Evolutionary conservation across 768 basidiomycete genomes (phyloP), one percentile per base, ranked within the genome.

Genomic region (Tremella mesenterica): DNA sequence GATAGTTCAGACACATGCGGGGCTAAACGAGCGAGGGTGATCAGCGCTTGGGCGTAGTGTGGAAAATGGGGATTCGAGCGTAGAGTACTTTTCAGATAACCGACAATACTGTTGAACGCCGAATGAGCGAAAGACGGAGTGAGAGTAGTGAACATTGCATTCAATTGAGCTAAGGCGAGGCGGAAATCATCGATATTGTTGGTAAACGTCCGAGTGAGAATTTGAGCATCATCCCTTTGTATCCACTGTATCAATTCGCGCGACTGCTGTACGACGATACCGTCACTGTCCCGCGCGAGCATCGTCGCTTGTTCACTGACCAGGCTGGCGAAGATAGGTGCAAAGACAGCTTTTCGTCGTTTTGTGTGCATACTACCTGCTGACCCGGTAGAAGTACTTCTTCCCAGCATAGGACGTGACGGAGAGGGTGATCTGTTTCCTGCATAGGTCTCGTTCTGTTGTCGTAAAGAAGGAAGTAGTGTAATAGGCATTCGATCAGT

Each of bases 71-170:
- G 52, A 6, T 51, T 39, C 16, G 48, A 26, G 2, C 64, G 60
- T 9, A 64, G 10, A 10, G 49, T 23, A 3, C 52, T 48, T 31
- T 59, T 65, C 41, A 65, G 55, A 49, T 60, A 56, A 9, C 67
- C 67, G 3, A 60, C 58, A 3, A 69, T 34, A 4, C 55, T 48
- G 38, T 69, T 69, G 31, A 64, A 25, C 0, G 60, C 61, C 7
- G 44, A 31, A 43, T 65, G 61, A 7, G 67, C 67, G 52, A 64
- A 65, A 3, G 39, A 60, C 12, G 64, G 67, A 4, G 64, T 62
- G 1, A 47, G 16, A 2, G 44, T 28, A 9, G 48, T 27, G 14
- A 36, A 30, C 8, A 58, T 27, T 18, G 54, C 48, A 34, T 63
- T 59, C n/a, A 68, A 46, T n/a, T 33, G 45, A 13, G 52, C 38